Base-by-base conservation (phyloP, 2,329 filamentous ascomycete genomes). In the Fusarium lateritium region DNA sequence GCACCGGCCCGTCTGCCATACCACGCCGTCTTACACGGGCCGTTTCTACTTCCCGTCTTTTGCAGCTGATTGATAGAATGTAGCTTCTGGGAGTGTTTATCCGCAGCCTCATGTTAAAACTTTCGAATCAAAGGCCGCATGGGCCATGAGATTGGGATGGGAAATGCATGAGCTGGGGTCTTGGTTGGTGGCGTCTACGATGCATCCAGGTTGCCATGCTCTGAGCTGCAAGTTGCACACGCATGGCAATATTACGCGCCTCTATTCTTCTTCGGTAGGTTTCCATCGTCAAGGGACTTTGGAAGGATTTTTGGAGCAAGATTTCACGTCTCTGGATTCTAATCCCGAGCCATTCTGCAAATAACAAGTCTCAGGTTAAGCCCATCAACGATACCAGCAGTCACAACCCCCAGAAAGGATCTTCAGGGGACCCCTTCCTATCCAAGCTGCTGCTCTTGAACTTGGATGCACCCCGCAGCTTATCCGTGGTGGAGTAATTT, bases 391-490 rank as follows among this genome's bases (percentile, higher is more conserved):
- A 15, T 6, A 22, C 14, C 44, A 11, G 15, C 15, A 31, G 24
- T 13, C 28, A 24, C 11, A 15, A n/a, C 26, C 60, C 26, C 47
- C n/a, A 36, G 21, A 31, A 26, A 19, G 26, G 66, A 70, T 70
- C 58, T 53, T 56, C 67, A 70, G 66, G 67, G 49, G 47, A 57
- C 22, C 40, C 31, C 24, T 28, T 36, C 33, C 26, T 61, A 49
- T 56, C 21, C 43, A 50, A n/a, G 49, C 56, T 45, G 31, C 43
- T 66, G 31, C 15, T 67, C 31, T 19, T 38, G 40, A 39, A 62
- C 55, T 61, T 61, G 46, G 56, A 67, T 67, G 57, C 67, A 70
- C 70, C 72, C 72, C 70, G 60, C 71, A 73, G 71, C 54, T 44
- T 64, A 40, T 61, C 62, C 56, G 51, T 52, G 62, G 62, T 70